Conservation (phyloP, 805 yeast species). For the Saccharomycopsis sp. region DNA sequence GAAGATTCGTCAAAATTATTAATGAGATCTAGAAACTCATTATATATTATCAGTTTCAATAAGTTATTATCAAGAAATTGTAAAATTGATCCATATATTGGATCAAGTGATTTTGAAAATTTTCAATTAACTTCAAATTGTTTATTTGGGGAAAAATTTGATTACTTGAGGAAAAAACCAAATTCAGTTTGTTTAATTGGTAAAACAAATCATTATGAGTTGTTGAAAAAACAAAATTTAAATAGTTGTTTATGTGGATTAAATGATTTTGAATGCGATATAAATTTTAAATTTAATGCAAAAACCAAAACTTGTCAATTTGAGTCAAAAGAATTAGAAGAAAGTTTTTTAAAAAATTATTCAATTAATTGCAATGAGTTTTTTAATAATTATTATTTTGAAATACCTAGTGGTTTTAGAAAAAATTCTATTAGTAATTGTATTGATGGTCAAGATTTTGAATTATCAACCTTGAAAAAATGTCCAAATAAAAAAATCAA, state of each 20-base stretch:
- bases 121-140: slow-evolving; percentile 31
- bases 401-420: slow-evolving; percentile 91
- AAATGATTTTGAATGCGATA: slow-evolving; percentile 89
- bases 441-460: slow-evolving; percentile 59
- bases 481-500: slow-evolving; percentile 95
- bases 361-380: slow-evolving; percentile 44
- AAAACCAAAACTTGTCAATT: slow-evolving; percentile 30
- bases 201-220: slow-evolving; percentile 21
- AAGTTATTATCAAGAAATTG: slow-evolving; percentile 25
- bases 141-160: slow-evolving; percentile 59
- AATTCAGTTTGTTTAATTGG: slow-evolving; percentile 58
- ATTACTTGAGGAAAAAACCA: slow-evolving; percentile 45
- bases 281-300: slow-evolving; percentile 56
- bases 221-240: slow-evolving; percentile 26
- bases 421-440: slow-evolving; percentile 78
- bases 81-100: slow-evolving; percentile 13
- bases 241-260: slow-evolving; percentile 73
- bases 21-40: too few relatives aligned
- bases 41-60: slow-evolving; percentile 48
- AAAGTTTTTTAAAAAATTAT: slow-evolving; percentile 57
- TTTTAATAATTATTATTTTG: slow-evolving; percentile 51
- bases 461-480: slow-evolving; percentile 50
- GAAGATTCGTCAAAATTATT: slow-evolving; percentile 27
- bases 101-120: slow-evolving; percentile 44
- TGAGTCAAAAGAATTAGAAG: slow-evolving; percentile 69